Conservation (phyloP, 345 rosid genomes). For the Populus deltoides region DNA sequence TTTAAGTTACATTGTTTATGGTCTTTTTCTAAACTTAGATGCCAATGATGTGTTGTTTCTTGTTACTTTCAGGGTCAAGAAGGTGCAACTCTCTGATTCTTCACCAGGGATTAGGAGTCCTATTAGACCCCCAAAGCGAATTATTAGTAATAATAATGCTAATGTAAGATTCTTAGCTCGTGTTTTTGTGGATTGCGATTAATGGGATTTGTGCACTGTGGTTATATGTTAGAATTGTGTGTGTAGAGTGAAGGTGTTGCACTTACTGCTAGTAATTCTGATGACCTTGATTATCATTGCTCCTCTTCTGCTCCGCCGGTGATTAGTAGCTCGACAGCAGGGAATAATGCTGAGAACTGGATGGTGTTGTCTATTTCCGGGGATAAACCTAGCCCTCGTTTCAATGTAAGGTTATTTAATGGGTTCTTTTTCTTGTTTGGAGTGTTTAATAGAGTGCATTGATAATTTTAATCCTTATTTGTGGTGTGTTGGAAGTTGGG, state of each 20-base stretch:
- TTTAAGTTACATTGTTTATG: not conserved
- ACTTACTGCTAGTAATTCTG: slow-evolving; percentile 44
- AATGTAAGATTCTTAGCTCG: slow-evolving; percentile 40
- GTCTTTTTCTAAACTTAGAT: slow-evolving; percentile 1
- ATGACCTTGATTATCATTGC: slow-evolving; percentile 50
- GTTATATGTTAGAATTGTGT: not conserved
- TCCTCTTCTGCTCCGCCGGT: slow-evolving; percentile 46
- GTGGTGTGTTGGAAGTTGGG: slow-evolving; percentile 6
- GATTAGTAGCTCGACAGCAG: slow-evolving; percentile 34
- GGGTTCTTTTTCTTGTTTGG: not conserved
- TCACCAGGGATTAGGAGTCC: slow-evolving; percentile 73
- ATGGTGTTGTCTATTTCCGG: slow-evolving; percentile 75
- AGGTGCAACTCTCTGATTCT: slow-evolving; percentile 92
- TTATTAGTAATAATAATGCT: slow-evolving; percentile 27
- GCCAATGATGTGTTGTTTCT: not conserved
- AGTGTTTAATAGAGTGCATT: not conserved
- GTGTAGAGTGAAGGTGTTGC: slow-evolving; percentile 50
- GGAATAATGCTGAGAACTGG: slow-evolving; percentile 75
- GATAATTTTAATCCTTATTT: not conserved
- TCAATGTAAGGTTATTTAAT: slow-evolving; percentile 44
- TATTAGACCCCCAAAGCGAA: slow-evolving; percentile 55
- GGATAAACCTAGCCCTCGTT: slow-evolving; percentile 77
- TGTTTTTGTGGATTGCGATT: not conserved
- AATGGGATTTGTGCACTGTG: not conserved
- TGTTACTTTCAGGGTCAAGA: slow-evolving; percentile 61